Evolutionary conservation across 169 alveolate genomes (phyloP), one percentile per base, ranked within the genome.

Genomic region (Sarcocystis neurona): DNA sequence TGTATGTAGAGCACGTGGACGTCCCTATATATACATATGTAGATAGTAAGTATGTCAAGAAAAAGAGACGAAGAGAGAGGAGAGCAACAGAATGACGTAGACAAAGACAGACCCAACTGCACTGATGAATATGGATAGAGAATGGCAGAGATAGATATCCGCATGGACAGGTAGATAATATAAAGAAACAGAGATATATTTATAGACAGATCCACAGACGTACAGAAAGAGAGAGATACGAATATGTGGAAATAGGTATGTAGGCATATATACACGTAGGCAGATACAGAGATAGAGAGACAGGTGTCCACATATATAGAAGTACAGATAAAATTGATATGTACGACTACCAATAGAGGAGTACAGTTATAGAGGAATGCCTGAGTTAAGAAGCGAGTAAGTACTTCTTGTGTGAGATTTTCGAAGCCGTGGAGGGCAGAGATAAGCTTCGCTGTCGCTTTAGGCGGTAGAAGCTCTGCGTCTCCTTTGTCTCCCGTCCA

Each of bases 401-500:
- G 48, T n/a, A 86, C 90, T 46, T 86, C 86, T 46, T 74, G 50
- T 53, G 77, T 32, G 39, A 86, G 85, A 15, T 74, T 68, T 34
- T 86, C 90, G 85, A 86, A 86, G 0, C 56, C 66, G 60, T 53
- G 18, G 46, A 86, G 90, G 32, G 79, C 86, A 6, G 32, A 78
- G 18, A 86, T 37, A 18, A 86, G 82, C 79, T 32, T 30, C 79
- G 77, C 77, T 41, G n/a, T 85, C 72, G 32, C 90, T 79, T 50
- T 74, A 32, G 86, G 84, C 63, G 63, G 90, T 78, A 34, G 79
- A 47, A 34, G 85, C 79, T 75, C 84, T 70, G 8, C 90, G 34
- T 86, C 90, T 23, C 78, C 82, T 44, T 72, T 78, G 2, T 47
- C 60, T 0, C 78, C 90, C 4, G 90, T 85, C 66, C 77, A 46